Base-by-base conservation (phyloP, 2,329 filamentous ascomycete genomes). In the Aspergillus flavus region DNA sequence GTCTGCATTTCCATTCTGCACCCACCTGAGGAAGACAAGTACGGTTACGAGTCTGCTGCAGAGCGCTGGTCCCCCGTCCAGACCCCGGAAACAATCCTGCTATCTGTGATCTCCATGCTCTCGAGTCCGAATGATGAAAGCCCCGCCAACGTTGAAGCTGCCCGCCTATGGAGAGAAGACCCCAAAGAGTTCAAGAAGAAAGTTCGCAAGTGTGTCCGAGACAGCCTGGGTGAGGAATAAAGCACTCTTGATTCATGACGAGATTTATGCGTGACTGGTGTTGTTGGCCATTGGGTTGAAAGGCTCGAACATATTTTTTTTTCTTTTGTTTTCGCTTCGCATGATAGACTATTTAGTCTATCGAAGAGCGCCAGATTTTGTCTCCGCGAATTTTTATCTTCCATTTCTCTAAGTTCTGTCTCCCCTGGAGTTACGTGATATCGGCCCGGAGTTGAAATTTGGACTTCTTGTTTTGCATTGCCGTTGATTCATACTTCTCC, bases 1-100 rank as follows among this genome's bases (percentile, higher is more conserved):
- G 92, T 99, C 62, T 99, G 95, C 84, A 98, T 99, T 78, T 96
- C 92, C 50, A 99, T 99, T 80, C 85, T 99, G 48, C 95, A 99
- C 78, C 92, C 94, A 14, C 94, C 95, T 5, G 94, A 92, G 80
- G 94, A 97, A 74, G 95, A 99, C 75, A 89, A 92, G 75, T 95
- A 91, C 79, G 94, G 94, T 59, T 99, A 99, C 82, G 95, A 99
- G 79, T 86, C 87, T 30, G 94, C 93, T 19, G 85, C 88, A 34
- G 95, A 99, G 84, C 88, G 95, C 64, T 99, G 95, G 95, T 91
- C 87, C 63, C 95, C 95, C 32, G 94, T 98, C 2, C 95, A 98
- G 79, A 94, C 91, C 14, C 94, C 94, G 59, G 94, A 97, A 84
- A 96, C 93, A 26, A 98, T 99, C 66, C 82, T 99, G 55, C 81